These are phyloP conservation scores for Trichoderma brevicompactum DNA, from an alignment of 2,329 filamentous ascomycete species.

Conservation along the genomic window DNA sequence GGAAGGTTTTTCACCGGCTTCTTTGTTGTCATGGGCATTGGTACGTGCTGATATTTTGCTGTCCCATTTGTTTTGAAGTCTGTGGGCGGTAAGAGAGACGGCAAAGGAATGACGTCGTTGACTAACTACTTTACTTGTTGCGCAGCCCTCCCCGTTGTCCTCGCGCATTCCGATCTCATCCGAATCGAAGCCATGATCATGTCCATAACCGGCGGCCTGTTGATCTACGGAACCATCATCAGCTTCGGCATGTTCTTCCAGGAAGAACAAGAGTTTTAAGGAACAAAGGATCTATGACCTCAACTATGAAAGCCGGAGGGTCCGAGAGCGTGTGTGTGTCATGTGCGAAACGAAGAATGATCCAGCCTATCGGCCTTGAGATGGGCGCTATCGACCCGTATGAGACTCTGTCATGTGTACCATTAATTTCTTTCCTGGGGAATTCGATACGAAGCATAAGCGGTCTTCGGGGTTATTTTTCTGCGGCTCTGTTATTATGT, in stretches of 20 bases:
- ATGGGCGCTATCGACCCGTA: conserved; percentile 12
- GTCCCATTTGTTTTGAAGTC: not conserved
- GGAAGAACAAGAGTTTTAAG: conserved; percentile 92
- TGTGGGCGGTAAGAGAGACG: not conserved
- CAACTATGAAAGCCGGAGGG: not conserved
- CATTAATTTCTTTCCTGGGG: conserved; percentile 8
- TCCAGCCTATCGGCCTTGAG: not conserved
- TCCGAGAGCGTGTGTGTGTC: not conserved
- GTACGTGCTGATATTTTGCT: conserved; percentile 58
- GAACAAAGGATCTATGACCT: not conserved
- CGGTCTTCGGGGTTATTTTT: conserved; percentile 23
- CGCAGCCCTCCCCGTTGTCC: conserved; percentile 76
- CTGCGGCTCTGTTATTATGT: not conserved
- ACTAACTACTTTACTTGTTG: not conserved
- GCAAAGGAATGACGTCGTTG: not conserved
- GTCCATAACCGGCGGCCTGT: conserved; percentile 86
- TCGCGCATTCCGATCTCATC: conserved; percentile 87
- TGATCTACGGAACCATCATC: conserved; percentile 98
- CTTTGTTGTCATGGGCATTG: conserved; percentile 95
- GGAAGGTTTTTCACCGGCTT: conserved; percentile 95
- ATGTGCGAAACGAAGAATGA: conserved; percentile 11
- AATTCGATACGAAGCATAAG: conserved; percentile 27
- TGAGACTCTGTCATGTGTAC: conserved; percentile 25
- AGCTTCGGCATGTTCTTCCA: conserved; percentile 98
- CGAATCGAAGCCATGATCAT: conserved; percentile 86